Evolutionary conservation across 352 stramenopile genomes (phyloP), one percentile per base, ranked within the genome.

Genomic region (Chrysophaeum taylorii): DNA sequence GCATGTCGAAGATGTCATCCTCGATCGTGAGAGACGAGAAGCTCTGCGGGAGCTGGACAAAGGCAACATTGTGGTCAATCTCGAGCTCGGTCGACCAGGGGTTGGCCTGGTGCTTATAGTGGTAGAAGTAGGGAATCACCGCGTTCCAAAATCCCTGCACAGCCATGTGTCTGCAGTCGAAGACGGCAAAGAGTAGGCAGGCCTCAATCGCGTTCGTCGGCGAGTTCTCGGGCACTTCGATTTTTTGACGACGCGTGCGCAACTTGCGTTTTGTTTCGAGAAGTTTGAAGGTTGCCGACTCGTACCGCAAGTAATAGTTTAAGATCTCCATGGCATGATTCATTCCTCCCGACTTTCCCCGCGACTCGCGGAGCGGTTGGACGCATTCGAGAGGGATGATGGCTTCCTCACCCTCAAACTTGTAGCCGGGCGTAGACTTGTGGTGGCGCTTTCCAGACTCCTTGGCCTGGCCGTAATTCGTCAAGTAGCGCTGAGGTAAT

Each of bases 1-100:
- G 27, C 53, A 64, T 64, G 53, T 64, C 53, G n/a, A 64, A 64
- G 33, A 64, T 42, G 53, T 64, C 53, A 16, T 64, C 53, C 7
- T 9, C 12, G 53, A 64, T 12, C 15, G 53, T 42, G 29, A 64
- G 53, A 5, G 27, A 25, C 15, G 53, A 42, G 29, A 39, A 64
- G 9, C 27, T 64, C 53, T 64, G 53, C 53, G 53, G 53, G 12
- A 64, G 53, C 53, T 64, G 53, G 7, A 64, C 53, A n/a, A 64
- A 64, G 27, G 53, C 53, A 9, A 64, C 53, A 25, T 64, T 64
- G 15, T 16, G 53, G 53, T 64, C 33, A 33, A 64, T 64, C 15
- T 39, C 29, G 15, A 64, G 53, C 53, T 64, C 53, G 33, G 12
- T 9, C 33, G 53, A 12, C 53, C 53, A 64, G 27, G 53, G 53